phyloP scores from a whole-genome alignment of 352 stramenopile species.

The Phytophthora quininea region DNA sequence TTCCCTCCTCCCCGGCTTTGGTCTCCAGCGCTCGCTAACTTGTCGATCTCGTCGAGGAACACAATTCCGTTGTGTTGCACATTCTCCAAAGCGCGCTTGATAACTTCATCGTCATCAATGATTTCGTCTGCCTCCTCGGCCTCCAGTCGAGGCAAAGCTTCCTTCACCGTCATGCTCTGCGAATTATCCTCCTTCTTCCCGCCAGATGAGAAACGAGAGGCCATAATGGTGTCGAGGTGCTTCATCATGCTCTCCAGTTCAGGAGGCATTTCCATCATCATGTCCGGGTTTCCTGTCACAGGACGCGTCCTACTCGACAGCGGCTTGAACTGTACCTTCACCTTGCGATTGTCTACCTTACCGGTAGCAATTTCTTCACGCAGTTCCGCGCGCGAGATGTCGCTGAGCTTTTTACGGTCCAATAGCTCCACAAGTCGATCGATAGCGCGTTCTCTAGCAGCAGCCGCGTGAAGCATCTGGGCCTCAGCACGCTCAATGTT shows the following conservation, averaged over 20 bases:
- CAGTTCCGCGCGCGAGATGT: slow-evolving; percentile 49
- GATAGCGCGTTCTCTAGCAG: slow-evolving; percentile 90
- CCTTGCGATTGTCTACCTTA: slow-evolving; percentile 53
- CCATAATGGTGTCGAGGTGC: slow-evolving; percentile 74
- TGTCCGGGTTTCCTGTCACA: slow-evolving; percentile 38
- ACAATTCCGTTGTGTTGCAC: slow-evolving; percentile 99
- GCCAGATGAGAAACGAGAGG: slow-evolving; percentile 34
- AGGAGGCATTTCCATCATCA: slow-evolving; percentile 87
- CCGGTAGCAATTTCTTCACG: slow-evolving; percentile 68
- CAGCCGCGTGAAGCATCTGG: slow-evolving; percentile 86
- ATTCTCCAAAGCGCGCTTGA: slow-evolving; percentile 77
- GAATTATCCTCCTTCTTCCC: slow-evolving; percentile 37
- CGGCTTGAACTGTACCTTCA: slow-evolving; percentile 62
- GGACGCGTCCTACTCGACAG: slow-evolving; percentile 41
- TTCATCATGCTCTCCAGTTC: slow-evolving; percentile 87
- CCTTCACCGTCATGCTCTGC: slow-evolving; percentile 75
- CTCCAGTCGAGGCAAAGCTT: slow-evolving; percentile 73
- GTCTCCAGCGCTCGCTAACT: slow-evolving; percentile 91
- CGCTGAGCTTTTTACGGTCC: slow-evolving; percentile 48
- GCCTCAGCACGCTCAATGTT: slow-evolving; percentile 83
- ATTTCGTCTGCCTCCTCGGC: slow-evolving; percentile 76
- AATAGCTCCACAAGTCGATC: slow-evolving; percentile 88
- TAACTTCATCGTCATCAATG: slow-evolving; percentile 78
- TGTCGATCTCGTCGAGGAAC: slow-evolving; percentile 99
- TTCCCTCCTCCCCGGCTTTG: slow-evolving; percentile 72